Evolutionary conservation across 192 early-diverging fungal genomes (phyloP), one percentile per base, ranked within the genome.

Genomic region (Martensiomyces pterosporus): DNA sequence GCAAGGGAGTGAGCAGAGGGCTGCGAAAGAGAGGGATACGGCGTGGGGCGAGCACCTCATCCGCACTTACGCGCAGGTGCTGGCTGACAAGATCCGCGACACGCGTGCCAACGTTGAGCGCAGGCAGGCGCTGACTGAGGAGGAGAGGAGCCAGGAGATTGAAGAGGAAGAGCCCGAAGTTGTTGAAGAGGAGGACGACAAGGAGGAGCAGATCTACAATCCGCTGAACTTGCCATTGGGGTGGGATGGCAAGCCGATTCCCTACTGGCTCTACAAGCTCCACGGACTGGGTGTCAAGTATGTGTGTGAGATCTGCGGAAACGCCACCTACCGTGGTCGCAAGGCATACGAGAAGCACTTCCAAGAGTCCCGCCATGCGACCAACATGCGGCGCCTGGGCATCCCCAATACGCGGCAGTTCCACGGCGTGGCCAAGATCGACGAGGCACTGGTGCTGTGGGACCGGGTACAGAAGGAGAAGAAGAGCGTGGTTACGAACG

Each of bases 231-330:
- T 98, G 38, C 93, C 93, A 2, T 60, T 98, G 43, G 95, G 93
- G 10, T 97, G 91, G 91, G 95, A 98, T 61, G 95, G 93, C 26
- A 98, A 98, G 64, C 95, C 93, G 15, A 98, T 98, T 70, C 94
- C 94, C 15, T 98, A 90, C 63, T 98, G 95, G 95, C 75, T 98
- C 23, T 98, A 91, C 81, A 97, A 96, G 70, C 76, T 98, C 39
- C 95, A 97, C 58, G 95, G 95, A 4, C 70, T 98, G 43, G 91
- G 91, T 10, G 87, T 93, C 23, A 89, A 94, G 53, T 96, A 95
- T 56, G 77, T 86, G 1, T 98, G 95, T 59, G 93, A 98, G 72
- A 94, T 98, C 46, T 98, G 95, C 57, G 95, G 93, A 23, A 91
- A 93, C 52, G 85, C 84, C 43, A 80, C 91, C 15, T 95, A 98